Evolutionary conservation across 495 filamentous ascomycete genomes (phyloP).

Genomic region (Neurospora tetraspora): DNA sequence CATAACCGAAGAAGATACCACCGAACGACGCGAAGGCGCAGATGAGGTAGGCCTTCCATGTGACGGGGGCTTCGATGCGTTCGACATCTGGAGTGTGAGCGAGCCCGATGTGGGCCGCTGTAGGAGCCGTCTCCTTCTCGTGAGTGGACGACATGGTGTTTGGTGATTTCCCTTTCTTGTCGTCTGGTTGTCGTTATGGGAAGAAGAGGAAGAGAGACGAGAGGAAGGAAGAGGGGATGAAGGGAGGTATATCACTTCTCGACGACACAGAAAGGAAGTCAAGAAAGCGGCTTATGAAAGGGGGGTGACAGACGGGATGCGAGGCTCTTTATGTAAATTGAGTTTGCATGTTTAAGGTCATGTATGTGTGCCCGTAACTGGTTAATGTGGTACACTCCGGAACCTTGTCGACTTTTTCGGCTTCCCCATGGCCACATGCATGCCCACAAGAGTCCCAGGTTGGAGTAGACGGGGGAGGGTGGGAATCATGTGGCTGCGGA

Average conservation of each 20-base stretch:
- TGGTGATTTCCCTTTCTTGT: not conserved
- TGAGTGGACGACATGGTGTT: slow-evolving; percentile 11
- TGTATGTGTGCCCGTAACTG: not conserved
- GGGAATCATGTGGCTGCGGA: slow-evolving; percentile 1
- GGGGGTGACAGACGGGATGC: not conserved
- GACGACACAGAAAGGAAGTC: not conserved
- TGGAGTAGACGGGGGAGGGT: not conserved
- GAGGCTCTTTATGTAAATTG: not conserved
- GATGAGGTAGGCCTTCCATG: slow-evolving; percentile 56
- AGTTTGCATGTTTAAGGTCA: not conserved
- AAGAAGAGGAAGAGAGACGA: not conserved
- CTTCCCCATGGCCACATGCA: not conserved
- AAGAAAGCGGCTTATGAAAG: not conserved
- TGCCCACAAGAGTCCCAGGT: not conserved
- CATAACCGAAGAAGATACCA: slow-evolving; percentile 59
- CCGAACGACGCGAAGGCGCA: slow-evolving; percentile 62
- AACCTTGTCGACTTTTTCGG: slow-evolving; percentile 1
- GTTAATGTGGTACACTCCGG: not conserved
- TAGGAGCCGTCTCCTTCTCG: slow-evolving; percentile 15
- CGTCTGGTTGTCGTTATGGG: slow-evolving; percentile 2
- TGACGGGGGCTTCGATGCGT: slow-evolving; percentile 55
- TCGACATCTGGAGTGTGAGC: slow-evolving; percentile 28
- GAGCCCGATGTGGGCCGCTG: slow-evolving; percentile 9
- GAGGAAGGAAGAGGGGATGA: not conserved
- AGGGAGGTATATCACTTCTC: not conserved